Percentiles rank a stretch among this genome's conserved stretches.
These are phyloP conservation scores for Coniochaeta hoffmannii DNA, from an alignment of 2,329 filamentous ascomycete species.

Conservation along the genomic window DNA sequence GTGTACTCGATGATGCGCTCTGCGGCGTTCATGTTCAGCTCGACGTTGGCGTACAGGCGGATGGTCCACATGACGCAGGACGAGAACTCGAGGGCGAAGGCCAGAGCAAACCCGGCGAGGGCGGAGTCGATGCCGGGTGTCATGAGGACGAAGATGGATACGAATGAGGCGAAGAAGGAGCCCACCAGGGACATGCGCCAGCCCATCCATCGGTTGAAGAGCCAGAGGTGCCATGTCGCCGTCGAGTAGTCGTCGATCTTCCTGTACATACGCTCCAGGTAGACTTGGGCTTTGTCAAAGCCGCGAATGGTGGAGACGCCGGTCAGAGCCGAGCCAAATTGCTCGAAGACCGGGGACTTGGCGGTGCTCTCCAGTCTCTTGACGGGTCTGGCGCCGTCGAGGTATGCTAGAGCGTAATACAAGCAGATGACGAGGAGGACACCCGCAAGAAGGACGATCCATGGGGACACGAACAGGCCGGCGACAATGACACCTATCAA, in stretches of 20 bases:
- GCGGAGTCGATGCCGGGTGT: constrained; percentile 57
- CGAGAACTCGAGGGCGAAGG: constrained; percentile 66
- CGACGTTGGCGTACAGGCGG: constrained; percentile 60
- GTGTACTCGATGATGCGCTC: constrained; percentile 73
- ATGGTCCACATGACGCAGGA: constrained; percentile 57
- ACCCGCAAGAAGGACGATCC: constrained; percentile 55
- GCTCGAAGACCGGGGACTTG: constrained; percentile 74
- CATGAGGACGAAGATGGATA: constrained; percentile 56
- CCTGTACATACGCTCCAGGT: constrained; percentile 61
- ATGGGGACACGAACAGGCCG: constrained; percentile 58
- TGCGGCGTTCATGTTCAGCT: constrained; percentile 72
- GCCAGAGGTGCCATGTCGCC: constrained; percentile 60
- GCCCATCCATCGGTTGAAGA: constrained; percentile 71
- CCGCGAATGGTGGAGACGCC: constrained; percentile 71
- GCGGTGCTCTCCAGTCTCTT: constrained; percentile 71
- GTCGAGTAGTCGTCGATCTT: constrained; percentile 62
- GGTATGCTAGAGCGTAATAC: constrained; percentile 53
- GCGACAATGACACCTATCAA: constrained; percentile 61
- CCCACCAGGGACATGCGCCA: constrained; percentile 66
- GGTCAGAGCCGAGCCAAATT: constrained; percentile 65
- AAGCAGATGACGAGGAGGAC: constrained; percentile 50
- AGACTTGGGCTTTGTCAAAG: constrained; percentile 61
- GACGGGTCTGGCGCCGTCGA: constrained; percentile 64
- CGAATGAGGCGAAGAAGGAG: constrained; percentile 58
- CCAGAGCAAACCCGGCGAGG: constrained; percentile 67